A percentile compares a stretch with the other conserved stretches of the same genome.
Conservation (phyloP, 352 stramenopile genomes). For the Aphanomyces invadans region DNA sequence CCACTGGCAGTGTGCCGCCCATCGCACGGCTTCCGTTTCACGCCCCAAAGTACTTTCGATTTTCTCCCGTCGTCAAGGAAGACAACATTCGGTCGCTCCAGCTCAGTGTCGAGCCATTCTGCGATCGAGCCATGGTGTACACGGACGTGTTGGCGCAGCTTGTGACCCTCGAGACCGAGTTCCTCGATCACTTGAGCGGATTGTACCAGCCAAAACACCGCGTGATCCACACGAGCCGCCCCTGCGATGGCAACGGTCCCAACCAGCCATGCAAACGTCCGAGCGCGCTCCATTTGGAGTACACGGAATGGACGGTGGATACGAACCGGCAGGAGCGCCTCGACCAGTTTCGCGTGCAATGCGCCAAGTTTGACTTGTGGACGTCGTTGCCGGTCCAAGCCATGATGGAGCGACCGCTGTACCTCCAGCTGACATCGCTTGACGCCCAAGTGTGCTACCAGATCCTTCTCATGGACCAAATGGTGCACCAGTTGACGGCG, state of each 20-base stretch:
- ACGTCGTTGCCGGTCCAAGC: neutral
- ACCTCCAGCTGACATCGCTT: slow-evolving; percentile 2
- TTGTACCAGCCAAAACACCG: slow-evolving; percentile 69
- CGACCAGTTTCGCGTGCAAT: slow-evolving; percentile 3
- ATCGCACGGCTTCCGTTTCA: neutral
- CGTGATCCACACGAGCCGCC: slow-evolving; percentile 56
- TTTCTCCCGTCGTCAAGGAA: slow-evolving; percentile 1
- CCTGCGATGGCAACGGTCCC: slow-evolving; percentile 44
- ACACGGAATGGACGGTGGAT: slow-evolving; percentile 76
- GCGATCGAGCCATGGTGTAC: slow-evolving; percentile 18
- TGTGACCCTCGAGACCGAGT: slow-evolving; percentile 63
- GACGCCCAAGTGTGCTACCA: slow-evolving; percentile 45
- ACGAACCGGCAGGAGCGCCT: neutral
- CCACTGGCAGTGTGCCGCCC: neutral
- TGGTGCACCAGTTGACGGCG: slow-evolving; percentile 47
- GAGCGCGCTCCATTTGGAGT: slow-evolving; percentile 70
- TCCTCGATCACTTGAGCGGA: slow-evolving; percentile 70
- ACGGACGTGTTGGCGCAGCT: slow-evolving; percentile 26
- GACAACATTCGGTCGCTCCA: neutral
- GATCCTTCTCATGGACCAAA: slow-evolving; percentile 73
- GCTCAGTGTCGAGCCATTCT: neutral
- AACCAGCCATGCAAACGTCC: slow-evolving; percentile 60
- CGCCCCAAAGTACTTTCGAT: slow-evolving; percentile 16
- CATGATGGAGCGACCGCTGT: slow-evolving; percentile 4
- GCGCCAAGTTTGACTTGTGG: slow-evolving; percentile 7